These are phyloP conservation scores for Hymenotorrendiella dingleyae DNA, from an alignment of 2,329 filamentous ascomycete species.

Conservation along the genomic window DNA sequence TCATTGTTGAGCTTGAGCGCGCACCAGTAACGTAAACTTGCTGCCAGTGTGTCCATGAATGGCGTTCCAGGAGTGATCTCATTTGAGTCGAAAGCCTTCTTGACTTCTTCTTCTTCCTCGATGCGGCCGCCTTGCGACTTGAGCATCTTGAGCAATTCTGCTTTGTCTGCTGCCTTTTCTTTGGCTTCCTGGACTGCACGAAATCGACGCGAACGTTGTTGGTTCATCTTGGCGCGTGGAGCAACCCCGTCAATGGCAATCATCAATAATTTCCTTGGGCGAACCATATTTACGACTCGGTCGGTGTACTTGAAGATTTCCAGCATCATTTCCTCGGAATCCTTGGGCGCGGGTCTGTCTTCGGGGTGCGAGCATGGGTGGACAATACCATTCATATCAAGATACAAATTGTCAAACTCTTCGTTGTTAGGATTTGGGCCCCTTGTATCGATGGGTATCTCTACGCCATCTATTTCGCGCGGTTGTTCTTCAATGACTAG, in stretches of 20 bases:
- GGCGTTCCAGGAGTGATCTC: conserved; percentile 93
- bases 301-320: conserved; percentile 99
- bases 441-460: conserved; percentile 79
- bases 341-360: conserved; percentile 81
- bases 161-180: conserved; percentile 88
- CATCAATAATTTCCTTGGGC: conserved; percentile 91
- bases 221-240: conserved; percentile 98
- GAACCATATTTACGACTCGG: conserved; percentile 96
- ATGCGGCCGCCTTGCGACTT: conserved; percentile 65
- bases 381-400: conserved; percentile 99
- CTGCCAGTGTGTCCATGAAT: conserved; percentile 94
- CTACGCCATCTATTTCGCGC: conserved; percentile 72
- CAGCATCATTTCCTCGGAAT: conserved; percentile 99
- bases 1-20: conserved; percentile 97
- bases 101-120: conserved; percentile 57
- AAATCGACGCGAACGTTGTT: conserved; percentile 93
- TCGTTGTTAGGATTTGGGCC: conserved; percentile 92
- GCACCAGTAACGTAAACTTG: conserved; percentile 91
- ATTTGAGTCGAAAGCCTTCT: conserved; percentile 89
- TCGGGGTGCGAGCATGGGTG: conserved; percentile 98
- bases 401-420: conserved; percentile 95
- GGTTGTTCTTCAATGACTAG: conserved; percentile 83
- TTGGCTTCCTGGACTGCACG: conserved; percentile 89
- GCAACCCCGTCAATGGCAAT: conserved; percentile 98
- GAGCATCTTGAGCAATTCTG: conserved; percentile 78